Evolutionary conservation across 1,284 basidiomycete genomes (phyloP).

Genomic region (Rhodotorula sp.): DNA sequence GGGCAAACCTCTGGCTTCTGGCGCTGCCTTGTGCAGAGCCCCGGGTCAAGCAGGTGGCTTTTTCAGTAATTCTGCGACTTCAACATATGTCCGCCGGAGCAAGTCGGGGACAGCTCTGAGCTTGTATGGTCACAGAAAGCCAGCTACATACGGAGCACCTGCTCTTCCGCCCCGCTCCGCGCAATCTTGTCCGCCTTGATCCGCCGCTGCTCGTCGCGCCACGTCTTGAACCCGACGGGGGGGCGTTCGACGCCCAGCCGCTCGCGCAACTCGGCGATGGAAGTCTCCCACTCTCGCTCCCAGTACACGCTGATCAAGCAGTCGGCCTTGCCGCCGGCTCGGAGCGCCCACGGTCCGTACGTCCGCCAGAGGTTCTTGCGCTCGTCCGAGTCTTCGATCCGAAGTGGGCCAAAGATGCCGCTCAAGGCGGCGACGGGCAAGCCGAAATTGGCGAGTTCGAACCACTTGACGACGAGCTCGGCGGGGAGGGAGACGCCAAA

Average conservation of each 20-base stretch:
- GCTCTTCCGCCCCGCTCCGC: not conserved
- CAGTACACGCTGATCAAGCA: constrained; percentile 90
- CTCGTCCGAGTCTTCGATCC: constrained; percentile 56
- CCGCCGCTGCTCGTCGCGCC: constrained; percentile 50
- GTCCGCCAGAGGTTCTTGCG: constrained; percentile 62
- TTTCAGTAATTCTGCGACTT: no score
- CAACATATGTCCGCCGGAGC: no score
- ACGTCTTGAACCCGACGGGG: constrained; percentile 52
- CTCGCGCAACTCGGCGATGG: constrained; percentile 72
- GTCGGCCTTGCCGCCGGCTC: constrained; percentile 64
- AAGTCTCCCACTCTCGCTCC: constrained; percentile 90
- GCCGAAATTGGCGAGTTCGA: constrained; percentile 90
- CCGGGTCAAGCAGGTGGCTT: no score
- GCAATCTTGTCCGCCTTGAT: constrained; percentile 44
- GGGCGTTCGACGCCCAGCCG: constrained; percentile 68
- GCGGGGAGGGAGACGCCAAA: constrained; percentile 70
- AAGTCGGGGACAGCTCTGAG: no score
- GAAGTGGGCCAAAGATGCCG: constrained; percentile 64
- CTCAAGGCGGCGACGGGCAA: constrained; percentile 85
- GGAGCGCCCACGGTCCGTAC: constrained; percentile 87
- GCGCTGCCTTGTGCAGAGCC: no score
- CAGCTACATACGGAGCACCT: not conserved
- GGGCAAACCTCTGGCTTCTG: no score
- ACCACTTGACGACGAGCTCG: constrained; percentile 93
- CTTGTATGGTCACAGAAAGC: no score